Evolutionary conservation across 441 rosid genomes (phyloP).

Genomic region (Arabidopsis hybrid): DNA sequence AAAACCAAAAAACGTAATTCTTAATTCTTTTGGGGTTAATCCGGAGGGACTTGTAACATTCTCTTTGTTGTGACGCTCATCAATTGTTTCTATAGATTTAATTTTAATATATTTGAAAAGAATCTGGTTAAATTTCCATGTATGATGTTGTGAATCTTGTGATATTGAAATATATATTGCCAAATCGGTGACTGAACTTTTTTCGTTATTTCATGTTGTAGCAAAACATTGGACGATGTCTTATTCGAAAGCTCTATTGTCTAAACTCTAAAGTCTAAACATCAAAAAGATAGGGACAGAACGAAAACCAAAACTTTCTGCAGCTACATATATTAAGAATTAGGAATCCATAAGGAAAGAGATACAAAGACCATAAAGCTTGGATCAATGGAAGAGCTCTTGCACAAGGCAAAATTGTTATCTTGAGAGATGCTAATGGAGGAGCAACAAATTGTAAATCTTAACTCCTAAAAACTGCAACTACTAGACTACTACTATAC

Average conservation of each 20-base stretch:
- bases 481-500: conserved; percentile 35
- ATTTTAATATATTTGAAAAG: neutral
- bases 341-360: neutral
- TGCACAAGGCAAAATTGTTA: conserved; percentile 37
- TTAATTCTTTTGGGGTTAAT: conserved; percentile 58
- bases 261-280: neutral
- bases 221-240: neutral
- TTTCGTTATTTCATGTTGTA: neutral
- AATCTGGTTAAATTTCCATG: conserved; percentile 6
- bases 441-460: conserved; percentile 25
- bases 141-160: neutral
- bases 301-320: neutral
- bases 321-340: neutral
- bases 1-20: conserved; percentile 7
- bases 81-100: conserved; percentile 18
- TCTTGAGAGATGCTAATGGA: conserved; percentile 26
- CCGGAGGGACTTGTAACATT: conserved; percentile 50
- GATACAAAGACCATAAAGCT: conserved; percentile 20
- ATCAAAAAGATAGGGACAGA: neutral
- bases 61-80: conserved; percentile 32
- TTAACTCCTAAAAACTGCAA: conserved; percentile 26
- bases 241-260: neutral
- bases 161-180: neutral
- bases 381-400: conserved; percentile 36
- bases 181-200: neutral